Evolutionary conservation across 2,329 filamentous ascomycete genomes (phyloP).

Genomic region (Chaetothyriales sp.): DNA sequence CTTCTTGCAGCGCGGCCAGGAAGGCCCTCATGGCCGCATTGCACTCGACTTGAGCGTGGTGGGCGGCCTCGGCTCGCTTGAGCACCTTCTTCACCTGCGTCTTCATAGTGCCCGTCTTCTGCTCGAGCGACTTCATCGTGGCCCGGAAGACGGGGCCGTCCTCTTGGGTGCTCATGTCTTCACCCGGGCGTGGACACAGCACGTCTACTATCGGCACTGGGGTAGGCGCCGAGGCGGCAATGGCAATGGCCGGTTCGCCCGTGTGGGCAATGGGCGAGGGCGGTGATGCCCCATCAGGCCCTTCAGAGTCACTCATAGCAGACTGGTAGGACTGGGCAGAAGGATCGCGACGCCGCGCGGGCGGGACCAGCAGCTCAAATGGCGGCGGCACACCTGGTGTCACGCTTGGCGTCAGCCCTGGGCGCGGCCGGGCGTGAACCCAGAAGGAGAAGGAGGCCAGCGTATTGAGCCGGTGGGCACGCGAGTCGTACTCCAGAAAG

Average conservation of each 20-base stretch:
- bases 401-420: conserved; percentile 17
- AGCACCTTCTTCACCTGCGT: conserved; percentile 90
- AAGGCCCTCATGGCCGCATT: conserved; percentile 76
- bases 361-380: conserved; percentile 58
- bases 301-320: conserved; percentile 57
- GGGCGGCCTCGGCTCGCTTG: conserved; percentile 80
- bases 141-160: conserved; percentile 92
- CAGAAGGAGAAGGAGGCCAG: conserved; percentile 90
- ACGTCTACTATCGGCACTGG: conserved; percentile 62
- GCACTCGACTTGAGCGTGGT: conserved; percentile 62
- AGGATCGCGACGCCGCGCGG: conserved; percentile 58
- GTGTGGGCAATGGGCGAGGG: conserved; percentile 19
- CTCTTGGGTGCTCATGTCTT: conserved; percentile 71
- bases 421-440: conserved; percentile 45
- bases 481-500: conserved; percentile 93
- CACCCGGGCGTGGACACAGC: conserved; percentile 66
- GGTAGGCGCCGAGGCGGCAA: conserved; percentile 15
- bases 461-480: conserved; percentile 74
- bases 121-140: conserved; percentile 89
- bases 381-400: conserved; percentile 55
- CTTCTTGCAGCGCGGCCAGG: conserved; percentile 72
- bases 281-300: conserved; percentile 21
- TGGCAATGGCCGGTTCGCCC: conserved; percentile 18
- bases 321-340: conserved; percentile 79
- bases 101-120: conserved; percentile 91